A percentile compares a stretch with the other conserved stretches of the same genome.
phyloP scores from a whole-genome alignment of 31 red algal species.

The Endocladia muricata region DNA sequence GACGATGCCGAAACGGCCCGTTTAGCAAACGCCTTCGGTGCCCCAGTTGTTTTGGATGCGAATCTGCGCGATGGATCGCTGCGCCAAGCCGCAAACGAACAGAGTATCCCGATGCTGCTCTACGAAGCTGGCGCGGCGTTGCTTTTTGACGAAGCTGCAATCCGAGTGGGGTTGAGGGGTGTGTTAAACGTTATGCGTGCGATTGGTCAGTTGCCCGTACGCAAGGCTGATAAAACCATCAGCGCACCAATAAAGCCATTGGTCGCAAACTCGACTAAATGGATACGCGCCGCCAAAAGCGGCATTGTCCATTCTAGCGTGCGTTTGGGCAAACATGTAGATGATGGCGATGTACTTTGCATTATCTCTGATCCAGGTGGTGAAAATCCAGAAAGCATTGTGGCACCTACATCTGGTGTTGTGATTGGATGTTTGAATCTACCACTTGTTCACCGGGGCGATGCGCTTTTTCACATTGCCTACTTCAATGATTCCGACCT shows the following conservation, averaged over 20 bases:
- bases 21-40: neutral
- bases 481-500: neutral
- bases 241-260: neutral
- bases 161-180: neutral
- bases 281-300: neutral
- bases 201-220: neutral
- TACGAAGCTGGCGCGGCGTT: slow-evolving; percentile 6
- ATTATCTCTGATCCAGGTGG: neutral
- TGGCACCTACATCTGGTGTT: neutral
- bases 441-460: neutral
- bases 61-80: neutral
- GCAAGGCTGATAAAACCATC: neutral
- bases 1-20: neutral
- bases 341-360: neutral
- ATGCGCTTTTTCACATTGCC: slow-evolving; percentile 1
- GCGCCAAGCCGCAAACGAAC: neutral
- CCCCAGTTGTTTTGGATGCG: neutral
- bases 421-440: neutral
- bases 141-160: neutral
- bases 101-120: neutral
- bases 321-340: neutral
- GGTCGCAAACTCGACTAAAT: neutral
- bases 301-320: neutral
- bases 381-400: neutral
- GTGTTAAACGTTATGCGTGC: neutral